These are phyloP conservation scores for Fusarium incarnatum DNA, from an alignment of 2,329 filamentous ascomycete genomes.

Conservation along the genomic window DNA sequence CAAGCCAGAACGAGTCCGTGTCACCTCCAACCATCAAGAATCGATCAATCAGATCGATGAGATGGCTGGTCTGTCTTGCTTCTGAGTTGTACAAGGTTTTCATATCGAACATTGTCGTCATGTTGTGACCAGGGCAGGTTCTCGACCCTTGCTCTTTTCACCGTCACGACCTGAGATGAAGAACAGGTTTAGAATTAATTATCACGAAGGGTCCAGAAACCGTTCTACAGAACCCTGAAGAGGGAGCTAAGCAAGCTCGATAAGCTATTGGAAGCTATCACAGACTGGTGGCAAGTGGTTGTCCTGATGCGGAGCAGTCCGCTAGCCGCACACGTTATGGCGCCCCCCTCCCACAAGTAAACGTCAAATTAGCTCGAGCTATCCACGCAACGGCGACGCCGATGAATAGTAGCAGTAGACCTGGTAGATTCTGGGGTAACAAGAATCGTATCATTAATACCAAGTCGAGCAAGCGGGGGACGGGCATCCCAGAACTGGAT, in stretches of 20 bases:
- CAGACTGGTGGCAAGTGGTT: slow-evolving; percentile 4
- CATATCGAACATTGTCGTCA: neutral
- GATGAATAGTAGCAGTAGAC: slow-evolving; percentile 1
- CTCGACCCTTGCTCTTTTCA: neutral
- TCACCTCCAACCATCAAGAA: slow-evolving; percentile 3
- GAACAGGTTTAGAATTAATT: neutral
- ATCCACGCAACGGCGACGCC: slow-evolving; percentile 22
- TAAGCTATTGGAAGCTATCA: neutral
- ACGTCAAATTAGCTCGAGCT: slow-evolving; percentile 16
- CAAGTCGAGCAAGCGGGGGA: slow-evolving; percentile 2
- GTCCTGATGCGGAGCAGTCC: neutral
- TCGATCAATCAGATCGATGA: slow-evolving; percentile 1
- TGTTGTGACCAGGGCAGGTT: neutral
- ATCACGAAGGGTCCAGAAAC: neutral
- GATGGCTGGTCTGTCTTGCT: neutral
- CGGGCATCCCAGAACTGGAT: slow-evolving; percentile 1
- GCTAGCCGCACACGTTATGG: slow-evolving; percentile 9
- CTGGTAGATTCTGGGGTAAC: slow-evolving; percentile 8
- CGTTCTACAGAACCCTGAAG: neutral
- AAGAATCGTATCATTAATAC: slow-evolving; percentile 4
- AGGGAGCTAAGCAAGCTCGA: neutral
- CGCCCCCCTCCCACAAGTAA: neutral
- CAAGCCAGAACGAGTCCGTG: neutral
- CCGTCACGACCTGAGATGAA: neutral
- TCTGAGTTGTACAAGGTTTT: neutral